Conservation (phyloP, 805 yeast species). For the Pichia cephalocereana region DNA sequence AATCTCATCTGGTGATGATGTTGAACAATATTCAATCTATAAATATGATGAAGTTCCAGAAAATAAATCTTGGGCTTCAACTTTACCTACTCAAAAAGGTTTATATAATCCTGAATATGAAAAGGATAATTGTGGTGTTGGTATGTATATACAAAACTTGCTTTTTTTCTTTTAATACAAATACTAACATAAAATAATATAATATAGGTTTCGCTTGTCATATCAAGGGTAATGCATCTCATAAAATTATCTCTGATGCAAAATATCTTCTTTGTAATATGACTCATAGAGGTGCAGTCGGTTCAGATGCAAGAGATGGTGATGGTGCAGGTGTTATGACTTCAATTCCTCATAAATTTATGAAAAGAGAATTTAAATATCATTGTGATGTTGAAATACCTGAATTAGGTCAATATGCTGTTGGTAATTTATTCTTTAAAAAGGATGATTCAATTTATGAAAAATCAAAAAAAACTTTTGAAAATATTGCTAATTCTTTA, state of each 20-base stretch:
- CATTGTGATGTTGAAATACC: slow-evolving; percentile 65
- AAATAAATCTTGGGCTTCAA: slow-evolving; percentile 86
- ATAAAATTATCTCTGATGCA: slow-evolving; percentile 91
- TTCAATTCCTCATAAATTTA: slow-evolving; percentile 83
- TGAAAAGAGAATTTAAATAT: slow-evolving; percentile 74
- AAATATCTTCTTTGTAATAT: slow-evolving; percentile 81
- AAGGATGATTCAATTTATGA: slow-evolving; percentile 66
- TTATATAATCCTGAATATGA: slow-evolving; percentile 90
- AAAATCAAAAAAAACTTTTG: slow-evolving; percentile 69
- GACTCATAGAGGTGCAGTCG: slow-evolving; percentile 99
- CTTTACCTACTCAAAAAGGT: slow-evolving; percentile 80
- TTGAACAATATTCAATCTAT: slow-evolving; percentile 35
- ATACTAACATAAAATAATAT: slow-evolving; percentile 1
- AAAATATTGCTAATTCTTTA: slow-evolving; percentile 63
- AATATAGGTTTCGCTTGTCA: slow-evolving; percentile 71
- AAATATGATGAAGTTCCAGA: slow-evolving; percentile 66
- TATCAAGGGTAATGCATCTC: slow-evolving; percentile 79
- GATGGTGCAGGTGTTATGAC: slow-evolving; percentile 98
- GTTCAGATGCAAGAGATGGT: slow-evolving; percentile 92
- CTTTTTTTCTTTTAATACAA: not conserved
- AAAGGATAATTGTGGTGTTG: slow-evolving; percentile 98
- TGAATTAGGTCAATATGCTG: slow-evolving; percentile 78
- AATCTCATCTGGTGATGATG: not conserved
- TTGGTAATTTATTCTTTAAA: slow-evolving; percentile 90
- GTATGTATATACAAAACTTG: slow-evolving; percentile 7